Conservation (phyloP, 345 rosid genomes). For the Euphorbia peplus region DNA sequence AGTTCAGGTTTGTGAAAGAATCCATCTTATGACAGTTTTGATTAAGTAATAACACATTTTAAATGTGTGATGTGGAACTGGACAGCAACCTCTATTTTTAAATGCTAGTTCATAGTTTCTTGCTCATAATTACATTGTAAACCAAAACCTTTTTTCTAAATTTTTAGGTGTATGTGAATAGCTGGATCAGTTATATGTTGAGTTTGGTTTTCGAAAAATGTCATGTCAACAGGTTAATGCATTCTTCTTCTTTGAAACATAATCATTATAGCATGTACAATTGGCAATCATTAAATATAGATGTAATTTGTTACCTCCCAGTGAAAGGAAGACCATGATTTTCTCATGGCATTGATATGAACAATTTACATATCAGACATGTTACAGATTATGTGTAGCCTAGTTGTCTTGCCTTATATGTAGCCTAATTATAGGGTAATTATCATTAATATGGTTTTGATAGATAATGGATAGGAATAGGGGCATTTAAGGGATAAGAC, state of each 20-base stretch:
- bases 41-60: not conserved
- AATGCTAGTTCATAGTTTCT: not conserved
- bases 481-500: too few relatives aligned
- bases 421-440: too few relatives aligned
- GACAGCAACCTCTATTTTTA: not conserved
- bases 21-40: constrained; percentile 3
- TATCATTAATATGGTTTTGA: too few relatives aligned
- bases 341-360: not conserved
- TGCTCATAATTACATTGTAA: not conserved
- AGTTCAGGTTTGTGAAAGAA: constrained; percentile 53
- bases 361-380: not conserved
- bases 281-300: not conserved
- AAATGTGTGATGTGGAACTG: not conserved
- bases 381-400: too few relatives aligned
- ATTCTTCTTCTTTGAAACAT: not conserved
- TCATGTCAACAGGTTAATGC: not conserved
- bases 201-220: constrained; percentile 2
- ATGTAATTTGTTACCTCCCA: not conserved
- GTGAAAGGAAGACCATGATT: not conserved
- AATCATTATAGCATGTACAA: not conserved
- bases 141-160: not conserved
- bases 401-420: too few relatives aligned
- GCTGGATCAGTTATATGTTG: not conserved
- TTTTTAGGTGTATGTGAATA: not conserved
- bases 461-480: too few relatives aligned